phyloP scores from a whole-genome alignment of 2,329 filamentous ascomycete species.

The Penicillium glabrum region DNA sequence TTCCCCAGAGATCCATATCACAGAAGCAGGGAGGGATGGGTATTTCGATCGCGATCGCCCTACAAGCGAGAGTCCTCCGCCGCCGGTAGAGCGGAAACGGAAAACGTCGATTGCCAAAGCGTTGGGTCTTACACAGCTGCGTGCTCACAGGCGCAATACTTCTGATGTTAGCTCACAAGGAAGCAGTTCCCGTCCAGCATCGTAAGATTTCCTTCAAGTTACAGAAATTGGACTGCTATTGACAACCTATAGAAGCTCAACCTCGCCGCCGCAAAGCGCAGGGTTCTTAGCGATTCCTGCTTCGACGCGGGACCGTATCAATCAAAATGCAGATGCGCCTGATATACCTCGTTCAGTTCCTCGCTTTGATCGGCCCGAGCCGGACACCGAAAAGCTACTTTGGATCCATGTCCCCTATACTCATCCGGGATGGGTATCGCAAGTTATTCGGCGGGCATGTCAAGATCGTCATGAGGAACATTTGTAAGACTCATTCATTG shows the following conservation, averaged over 20 bases:
- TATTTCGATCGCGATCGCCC: constrained; percentile 19
- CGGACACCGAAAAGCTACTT: constrained; percentile 33
- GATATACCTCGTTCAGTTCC: constrained; percentile 28
- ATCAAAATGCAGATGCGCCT: constrained; percentile 17
- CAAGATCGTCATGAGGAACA: constrained; percentile 26
- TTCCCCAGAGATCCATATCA: constrained; percentile 32
- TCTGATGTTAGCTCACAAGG: constrained; percentile 18
- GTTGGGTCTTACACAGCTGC: constrained; percentile 7
- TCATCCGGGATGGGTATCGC: constrained; percentile 22
- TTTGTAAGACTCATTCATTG: constrained; percentile 7
- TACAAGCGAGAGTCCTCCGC: constrained; percentile 16
- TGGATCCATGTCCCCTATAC: constrained; percentile 38
- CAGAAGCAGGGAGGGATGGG: constrained; percentile 22
- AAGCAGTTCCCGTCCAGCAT: constrained; percentile 16
- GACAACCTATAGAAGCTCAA: constrained; percentile 9
- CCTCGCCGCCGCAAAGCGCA: constrained; percentile 20
- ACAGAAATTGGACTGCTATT: background rate
- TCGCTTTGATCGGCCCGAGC: constrained; percentile 33
- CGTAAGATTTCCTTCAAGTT: constrained; percentile 10
- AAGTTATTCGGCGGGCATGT: constrained; percentile 22
- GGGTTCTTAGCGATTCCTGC: constrained; percentile 25
- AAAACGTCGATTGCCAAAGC: constrained; percentile 11
- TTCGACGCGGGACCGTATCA: constrained; percentile 24
- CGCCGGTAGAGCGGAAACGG: constrained; percentile 4
- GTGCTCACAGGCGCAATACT: constrained; percentile 9